phyloP scores from a whole-genome alignment of 2,329 filamentous ascomycete species.

The Trematosphaeria pertusa region DNA sequence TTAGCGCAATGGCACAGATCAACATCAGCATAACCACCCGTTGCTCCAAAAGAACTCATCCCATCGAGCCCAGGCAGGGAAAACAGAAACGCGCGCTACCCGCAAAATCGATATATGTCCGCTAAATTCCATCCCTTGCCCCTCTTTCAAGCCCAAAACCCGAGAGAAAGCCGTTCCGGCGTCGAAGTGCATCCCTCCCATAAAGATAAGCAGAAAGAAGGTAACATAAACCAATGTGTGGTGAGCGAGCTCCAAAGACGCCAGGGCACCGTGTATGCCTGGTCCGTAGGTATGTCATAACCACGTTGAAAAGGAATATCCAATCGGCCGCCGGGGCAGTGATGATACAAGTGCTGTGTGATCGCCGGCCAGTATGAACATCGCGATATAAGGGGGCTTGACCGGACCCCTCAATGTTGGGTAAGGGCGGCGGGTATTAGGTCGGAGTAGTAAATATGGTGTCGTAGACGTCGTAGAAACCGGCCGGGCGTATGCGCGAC shows the following conservation, averaged over 20 bases:
- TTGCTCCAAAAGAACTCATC: too few species aligned
- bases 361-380: slow-evolving; percentile 6
- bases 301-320: not conserved
- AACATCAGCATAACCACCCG: too few species aligned
- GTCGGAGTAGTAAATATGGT: slow-evolving; percentile 1
- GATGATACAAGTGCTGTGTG: slow-evolving; percentile 6
- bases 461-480: slow-evolving; percentile 21
- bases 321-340: slow-evolving; percentile 14
- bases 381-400: not conserved
- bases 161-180: too few species aligned
- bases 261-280: not conserved
- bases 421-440: not conserved
- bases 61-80: too few species aligned
- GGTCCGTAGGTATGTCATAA: not conserved
- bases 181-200: too few species aligned
- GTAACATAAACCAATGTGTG: too few species aligned
- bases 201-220: too few species aligned
- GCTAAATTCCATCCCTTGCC: too few species aligned
- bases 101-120: too few species aligned
- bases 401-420: slow-evolving; percentile 5
- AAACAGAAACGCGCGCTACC: too few species aligned
- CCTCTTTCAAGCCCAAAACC: too few species aligned
- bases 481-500: not conserved
- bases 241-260: slow-evolving; percentile 2
- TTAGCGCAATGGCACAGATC: too few species aligned